phyloP scores from a whole-genome alignment of 352 stramenopile species.

The Globisporangium yorkense region DNA sequence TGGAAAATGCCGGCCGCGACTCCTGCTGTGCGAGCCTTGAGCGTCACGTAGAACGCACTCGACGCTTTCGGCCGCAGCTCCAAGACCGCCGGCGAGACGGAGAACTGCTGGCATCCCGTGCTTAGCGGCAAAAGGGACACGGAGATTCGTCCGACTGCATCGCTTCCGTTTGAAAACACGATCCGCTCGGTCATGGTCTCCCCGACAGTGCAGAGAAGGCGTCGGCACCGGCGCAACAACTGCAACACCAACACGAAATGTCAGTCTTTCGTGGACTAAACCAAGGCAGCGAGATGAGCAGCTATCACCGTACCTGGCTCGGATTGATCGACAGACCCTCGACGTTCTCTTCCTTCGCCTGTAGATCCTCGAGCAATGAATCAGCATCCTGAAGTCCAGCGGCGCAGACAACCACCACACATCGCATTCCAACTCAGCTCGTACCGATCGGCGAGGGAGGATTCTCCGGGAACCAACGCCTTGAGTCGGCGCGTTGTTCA shows the following conservation, averaged over 20 bases:
- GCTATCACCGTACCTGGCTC: conserved; percentile 8
- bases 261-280: neutral
- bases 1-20: conserved; percentile 83
- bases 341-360: conserved; percentile 7
- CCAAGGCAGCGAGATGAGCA: neutral
- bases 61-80: conserved; percentile 57
- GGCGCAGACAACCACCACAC: too few species aligned
- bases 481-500: neutral
- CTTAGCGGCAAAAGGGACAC: conserved; percentile 77
- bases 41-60: conserved; percentile 63
- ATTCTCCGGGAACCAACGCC: neutral
- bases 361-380: neutral
- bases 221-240: conserved; percentile 54
- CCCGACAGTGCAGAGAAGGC: conserved; percentile 63
- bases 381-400: neutral
- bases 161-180: conserved; percentile 65
- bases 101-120: conserved; percentile 80
- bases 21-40: conserved; percentile 46
- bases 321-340: conserved; percentile 9
- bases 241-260: conserved; percentile 9
- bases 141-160: conserved; percentile 56
- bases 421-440: neutral
- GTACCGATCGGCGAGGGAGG: neutral
- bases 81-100: conserved; percentile 64
- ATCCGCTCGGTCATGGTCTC: conserved; percentile 72